Base-by-base conservation (phyloP, 2,329 filamentous ascomycete genomes). In the Ustulina deusta region DNA sequence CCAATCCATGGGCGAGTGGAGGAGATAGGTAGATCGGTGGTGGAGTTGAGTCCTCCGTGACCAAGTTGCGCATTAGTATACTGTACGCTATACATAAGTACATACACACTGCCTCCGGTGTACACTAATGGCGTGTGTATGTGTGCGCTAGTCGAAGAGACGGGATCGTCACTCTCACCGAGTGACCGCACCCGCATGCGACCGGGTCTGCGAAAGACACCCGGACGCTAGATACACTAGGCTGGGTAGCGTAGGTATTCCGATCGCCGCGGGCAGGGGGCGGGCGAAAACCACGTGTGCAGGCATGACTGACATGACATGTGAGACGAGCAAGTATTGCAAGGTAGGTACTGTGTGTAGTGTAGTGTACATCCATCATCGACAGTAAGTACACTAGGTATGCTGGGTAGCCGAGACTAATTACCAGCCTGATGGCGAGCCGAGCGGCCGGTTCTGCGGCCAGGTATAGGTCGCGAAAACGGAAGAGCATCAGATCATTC, bases 391-490 rank as follows among this genome's bases (percentile, higher is more conserved):
- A 54, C 9, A 15, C 56, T 15, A 38, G n/a, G 58, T 54, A 58
- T 32, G 29, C 25, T 55, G 36, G 32, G 40, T 13, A 54, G 25
- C 22, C n/a, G 49, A n/a, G 36, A 25, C 29, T 17, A 55, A 25
- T 44, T 59, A 46, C 63, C 57, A 61, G 17, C 57, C 44, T 22
- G 38, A 22, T 27, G 55, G 62, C 9, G 44, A 51, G 49, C 58
- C 6, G 51, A 58, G 59, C 65, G 65, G 64, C 65, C 61, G 61
- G 34, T 55, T 36, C 61, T 67, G 65, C 65, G 61, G 42, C 61
- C 65, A 22, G 46, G 34, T 25, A 5, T 29, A 29, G 11, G 22
- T 40, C 63, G 65, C 61, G 55, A 32, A 60, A 51, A 49, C 65
- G 61, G 42, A 61, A 56, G 55, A 57, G 48, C 61, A 67, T 67